Percentiles rank a stretch among this genome's conserved stretches.
Conservation (phyloP, 805 yeast genomes). For the Suhomyces sp. region DNA sequence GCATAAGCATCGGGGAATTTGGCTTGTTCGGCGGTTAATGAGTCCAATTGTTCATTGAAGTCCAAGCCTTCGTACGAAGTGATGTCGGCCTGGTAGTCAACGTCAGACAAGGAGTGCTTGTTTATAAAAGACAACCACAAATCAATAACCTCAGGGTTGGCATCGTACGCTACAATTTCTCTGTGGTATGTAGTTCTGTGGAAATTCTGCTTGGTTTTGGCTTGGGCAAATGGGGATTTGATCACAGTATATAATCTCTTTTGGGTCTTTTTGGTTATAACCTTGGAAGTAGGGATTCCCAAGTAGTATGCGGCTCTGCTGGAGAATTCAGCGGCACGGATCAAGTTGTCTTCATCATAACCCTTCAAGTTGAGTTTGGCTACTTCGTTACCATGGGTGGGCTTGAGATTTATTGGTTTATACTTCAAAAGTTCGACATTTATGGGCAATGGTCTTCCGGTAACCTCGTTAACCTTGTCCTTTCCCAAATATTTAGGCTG, state of each 20-base stretch:
- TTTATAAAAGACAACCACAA: conserved; percentile 73
- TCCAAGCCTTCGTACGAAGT: conserved; percentile 40
- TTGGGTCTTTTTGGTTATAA: conserved; percentile 63
- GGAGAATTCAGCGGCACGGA: conserved; percentile 79
- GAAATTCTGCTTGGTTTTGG: conserved; percentile 91
- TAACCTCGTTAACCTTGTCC: conserved; percentile 16
- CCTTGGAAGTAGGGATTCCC: conserved; percentile 81
- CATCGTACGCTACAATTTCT: conserved; percentile 72
- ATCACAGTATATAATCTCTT: conserved; percentile 92
- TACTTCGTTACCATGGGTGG: conserved; percentile 68
- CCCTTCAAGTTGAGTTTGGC: conserved; percentile 77
- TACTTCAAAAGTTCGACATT: conserved; percentile 78
- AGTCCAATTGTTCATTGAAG: conserved; percentile 33
- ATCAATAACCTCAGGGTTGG: conserved; percentile 81
- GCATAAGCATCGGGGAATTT: conserved; percentile 32
- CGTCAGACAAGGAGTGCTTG: conserved; percentile 76
- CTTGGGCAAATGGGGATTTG: conserved; percentile 89
- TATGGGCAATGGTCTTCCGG: conserved; percentile 67
- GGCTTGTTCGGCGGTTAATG: conserved; percentile 23
- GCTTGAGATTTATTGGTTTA: conserved; percentile 70
- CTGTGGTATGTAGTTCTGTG: conserved; percentile 83
- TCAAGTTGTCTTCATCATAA: conserved; percentile 65
- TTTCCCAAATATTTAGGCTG: conserved; percentile 29
- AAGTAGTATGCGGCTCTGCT: conserved; percentile 86
- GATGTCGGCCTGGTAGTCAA: conserved; percentile 75